Conservation (phyloP, 2,329 filamentous ascomycete species). For the Thelonectria olida region DNA sequence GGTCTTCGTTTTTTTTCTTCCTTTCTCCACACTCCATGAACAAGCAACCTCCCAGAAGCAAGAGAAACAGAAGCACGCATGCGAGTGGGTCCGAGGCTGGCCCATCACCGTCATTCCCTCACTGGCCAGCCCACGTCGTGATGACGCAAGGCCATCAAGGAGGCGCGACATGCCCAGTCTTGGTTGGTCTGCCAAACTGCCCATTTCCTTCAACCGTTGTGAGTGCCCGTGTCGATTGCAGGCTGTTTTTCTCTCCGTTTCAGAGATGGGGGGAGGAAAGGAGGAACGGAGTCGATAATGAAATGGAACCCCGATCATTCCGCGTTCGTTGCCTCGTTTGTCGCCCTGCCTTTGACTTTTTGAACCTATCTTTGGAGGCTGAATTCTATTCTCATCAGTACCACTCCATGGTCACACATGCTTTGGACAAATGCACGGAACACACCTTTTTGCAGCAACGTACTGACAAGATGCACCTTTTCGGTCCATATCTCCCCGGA, state of each 20-base stretch:
- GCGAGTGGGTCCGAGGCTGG: slow-evolving; percentile 22
- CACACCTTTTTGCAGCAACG: no score
- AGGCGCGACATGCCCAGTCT: no score
- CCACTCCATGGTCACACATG: no score
- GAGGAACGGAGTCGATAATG: neutral
- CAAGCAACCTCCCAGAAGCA: slow-evolving; percentile 20
- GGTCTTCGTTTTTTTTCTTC: slow-evolving; percentile 19
- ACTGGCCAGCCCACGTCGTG: slow-evolving; percentile 32
- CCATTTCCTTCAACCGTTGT: slow-evolving; percentile 5
- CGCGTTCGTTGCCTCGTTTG: neutral
- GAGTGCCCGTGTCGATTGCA: neutral
- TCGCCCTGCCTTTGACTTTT: neutral
- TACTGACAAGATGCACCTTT: neutral
- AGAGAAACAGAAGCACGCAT: slow-evolving; percentile 21
- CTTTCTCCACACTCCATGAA: slow-evolving; percentile 30
- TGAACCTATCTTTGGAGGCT: neutral
- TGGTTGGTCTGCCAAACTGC: slow-evolving; percentile 19
- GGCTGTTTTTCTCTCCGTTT: neutral
- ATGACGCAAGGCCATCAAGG: slow-evolving; percentile 37
- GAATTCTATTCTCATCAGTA: neutral
- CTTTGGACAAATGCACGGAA: neutral
- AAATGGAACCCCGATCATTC: slow-evolving; percentile 4
- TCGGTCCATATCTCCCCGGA: neutral
- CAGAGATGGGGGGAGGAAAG: neutral
- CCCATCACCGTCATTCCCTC: slow-evolving; percentile 37